These are phyloP conservation scores for Leccinellum albellum DNA, from an alignment of 768 basidiomycete genomes.

Conservation along the genomic window DNA sequence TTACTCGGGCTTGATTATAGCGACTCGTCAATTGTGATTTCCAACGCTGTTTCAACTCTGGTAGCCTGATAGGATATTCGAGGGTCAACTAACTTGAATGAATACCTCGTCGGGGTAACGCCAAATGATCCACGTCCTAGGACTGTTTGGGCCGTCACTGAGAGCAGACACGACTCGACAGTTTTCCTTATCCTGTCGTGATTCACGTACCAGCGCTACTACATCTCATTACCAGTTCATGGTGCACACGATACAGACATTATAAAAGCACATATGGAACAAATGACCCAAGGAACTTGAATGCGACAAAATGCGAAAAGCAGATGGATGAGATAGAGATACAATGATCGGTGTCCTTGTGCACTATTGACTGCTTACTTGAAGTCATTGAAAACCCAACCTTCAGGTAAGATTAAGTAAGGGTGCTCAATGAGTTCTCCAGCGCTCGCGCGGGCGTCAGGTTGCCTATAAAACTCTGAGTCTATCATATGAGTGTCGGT, in stretches of 20 bases:
- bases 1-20: slow-evolving; percentile 54
- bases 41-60: neutral
- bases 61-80: neutral
- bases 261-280: slow-evolving; percentile 34
- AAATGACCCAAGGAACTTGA: slow-evolving; percentile 15
- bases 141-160: neutral
- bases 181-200: neutral
- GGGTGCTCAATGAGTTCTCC: slow-evolving; percentile 75
- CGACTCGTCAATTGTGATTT: neutral
- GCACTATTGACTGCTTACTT: slow-evolving; percentile 20
- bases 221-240: slow-evolving; percentile 25
- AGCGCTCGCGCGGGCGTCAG: slow-evolving; percentile 77
- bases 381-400: slow-evolving; percentile 69
- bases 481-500: neutral
- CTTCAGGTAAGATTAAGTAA: slow-evolving; percentile 68
- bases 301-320: slow-evolving; percentile 21
- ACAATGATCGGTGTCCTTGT: slow-evolving; percentile 15
- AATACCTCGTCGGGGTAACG: too few relatives aligned
- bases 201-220: slow-evolving; percentile 33
- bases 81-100: neutral
- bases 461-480: slow-evolving; percentile 50
- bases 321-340: slow-evolving; percentile 28
- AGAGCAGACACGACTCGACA: neutral
- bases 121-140: neutral
- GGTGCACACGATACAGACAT: slow-evolving; percentile 27